These are phyloP conservation scores for Phytophthora nicotianae DNA, from an alignment of 352 stramenopile genomes.

Conservation along the genomic window DNA sequence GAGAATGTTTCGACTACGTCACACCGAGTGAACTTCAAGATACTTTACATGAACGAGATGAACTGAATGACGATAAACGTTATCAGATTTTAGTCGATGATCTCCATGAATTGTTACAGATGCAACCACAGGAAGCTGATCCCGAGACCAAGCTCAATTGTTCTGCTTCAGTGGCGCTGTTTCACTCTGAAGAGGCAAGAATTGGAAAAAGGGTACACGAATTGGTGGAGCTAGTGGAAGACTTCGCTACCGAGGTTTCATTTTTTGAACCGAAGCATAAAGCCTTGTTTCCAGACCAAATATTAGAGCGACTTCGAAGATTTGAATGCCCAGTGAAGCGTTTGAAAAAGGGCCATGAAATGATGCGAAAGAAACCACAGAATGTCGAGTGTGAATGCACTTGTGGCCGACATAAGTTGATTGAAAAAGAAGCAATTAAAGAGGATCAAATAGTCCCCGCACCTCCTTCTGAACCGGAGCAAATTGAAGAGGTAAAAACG, in stretches of 20 bases:
- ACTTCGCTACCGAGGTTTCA: slow-evolving; percentile 54
- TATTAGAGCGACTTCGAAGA: slow-evolving; percentile 33
- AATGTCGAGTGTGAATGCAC: slow-evolving; percentile 46
- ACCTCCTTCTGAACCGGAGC: slow-evolving; percentile 3
- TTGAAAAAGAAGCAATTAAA: slow-evolving; percentile 31
- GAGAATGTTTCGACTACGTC: slow-evolving; percentile 68
- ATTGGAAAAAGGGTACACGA: slow-evolving; percentile 57
- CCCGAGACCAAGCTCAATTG: neutral
- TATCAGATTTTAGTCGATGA: slow-evolving; percentile 58
- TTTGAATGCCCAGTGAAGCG: slow-evolving; percentile 55
- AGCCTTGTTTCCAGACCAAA: slow-evolving; percentile 22
- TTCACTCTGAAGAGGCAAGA: slow-evolving; percentile 65
- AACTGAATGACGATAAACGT: slow-evolving; percentile 62
- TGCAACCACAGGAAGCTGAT: slow-evolving; percentile 13
- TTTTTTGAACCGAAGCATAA: slow-evolving; percentile 32
- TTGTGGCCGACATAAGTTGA: slow-evolving; percentile 52
- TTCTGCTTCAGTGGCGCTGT: slow-evolving; percentile 19
- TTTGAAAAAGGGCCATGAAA: slow-evolving; percentile 48
- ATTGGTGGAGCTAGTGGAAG: slow-evolving; percentile 60
- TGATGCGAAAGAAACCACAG: slow-evolving; percentile 29
- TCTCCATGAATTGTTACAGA: slow-evolving; percentile 43
- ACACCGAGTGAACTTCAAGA: slow-evolving; percentile 56
- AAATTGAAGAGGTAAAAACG: slow-evolving; percentile 21
- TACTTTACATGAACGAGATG: slow-evolving; percentile 51
- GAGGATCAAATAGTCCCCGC: slow-evolving; percentile 10